Base-by-base conservation (phyloP, 1,139 yeast genomes). In the Diutina neorugosa region DNA sequence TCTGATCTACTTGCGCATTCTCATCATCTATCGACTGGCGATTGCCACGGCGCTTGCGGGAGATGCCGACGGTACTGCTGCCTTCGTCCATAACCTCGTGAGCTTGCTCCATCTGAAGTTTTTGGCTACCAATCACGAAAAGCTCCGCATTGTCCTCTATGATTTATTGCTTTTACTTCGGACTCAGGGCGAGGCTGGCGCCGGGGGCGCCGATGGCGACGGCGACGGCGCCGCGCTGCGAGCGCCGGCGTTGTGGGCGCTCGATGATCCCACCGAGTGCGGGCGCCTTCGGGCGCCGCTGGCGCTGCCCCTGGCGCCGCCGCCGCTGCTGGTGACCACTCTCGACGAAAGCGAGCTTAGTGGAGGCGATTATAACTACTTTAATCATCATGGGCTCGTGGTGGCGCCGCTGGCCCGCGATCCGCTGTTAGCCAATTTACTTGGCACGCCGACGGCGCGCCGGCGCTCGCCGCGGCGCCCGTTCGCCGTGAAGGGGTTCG, bases 161-260 rank as follows among this genome's bases (percentile, higher is more conserved):
- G 93, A 86, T 62, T 70, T 84, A 50, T 65, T 84, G 44, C 67
- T 82, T 2, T 76, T 86, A 2, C 68, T 84, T 60, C 83, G 82
- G 61, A 65, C 57, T 72, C 9, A 64, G 70, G 1, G 67, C 61
- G 51, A 44, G 48, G 31, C 19, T 5, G n/a, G n/a, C 34, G 23
- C 48, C 5, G 6, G 37, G 53, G 18, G 49, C 56, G n/a, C 20
- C 27, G 37, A 25, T 41, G 51, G 27, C 16, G 20, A 9, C 11
- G n/a, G 41, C 27, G 42, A 18, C 9, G 42, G 18, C 16, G 23
- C 14, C 3, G 44, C 43, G 12, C n/a, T 25, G 34, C n/a, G 31
- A 12, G 23, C 21, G 27, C 20, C 18, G 5, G 20, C 44, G 12
- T 7, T 31, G 9, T n/a, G 25, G 21, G 46, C 27, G 1, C 23